Percentiles rank a stretch among this genome's conserved stretches.
These are phyloP conservation scores for Leccinellum rugosiceps DNA, from an alignment of 768 basidiomycete genomes.

Conservation along the genomic window DNA sequence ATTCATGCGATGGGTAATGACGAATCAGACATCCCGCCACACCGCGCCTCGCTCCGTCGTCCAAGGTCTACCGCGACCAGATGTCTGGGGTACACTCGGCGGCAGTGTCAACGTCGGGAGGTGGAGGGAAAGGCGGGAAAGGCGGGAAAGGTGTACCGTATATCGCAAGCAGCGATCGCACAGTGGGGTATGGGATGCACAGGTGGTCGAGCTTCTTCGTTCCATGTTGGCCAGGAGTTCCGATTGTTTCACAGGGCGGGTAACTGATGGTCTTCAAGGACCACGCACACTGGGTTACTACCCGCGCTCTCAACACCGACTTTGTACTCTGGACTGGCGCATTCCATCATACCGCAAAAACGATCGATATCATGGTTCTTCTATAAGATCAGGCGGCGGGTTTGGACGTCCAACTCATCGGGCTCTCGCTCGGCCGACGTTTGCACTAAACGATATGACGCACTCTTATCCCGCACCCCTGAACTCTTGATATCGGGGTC, in stretches of 20 bases:
- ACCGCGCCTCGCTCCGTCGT: conserved; percentile 89
- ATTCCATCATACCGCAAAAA: conserved; percentile 85
- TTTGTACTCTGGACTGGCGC: conserved; percentile 93
- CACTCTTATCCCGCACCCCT: conserved; percentile 55
- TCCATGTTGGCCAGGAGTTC: background rate
- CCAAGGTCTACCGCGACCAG: conserved; percentile 84
- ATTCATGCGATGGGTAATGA: conserved; percentile 4
- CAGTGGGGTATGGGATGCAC: conserved; percentile 92
- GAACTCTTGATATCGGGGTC: conserved; percentile 94
- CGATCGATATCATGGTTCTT: too few relatives aligned
- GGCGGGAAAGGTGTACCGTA: conserved; percentile 91
- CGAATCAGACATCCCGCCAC: conserved; percentile 63
- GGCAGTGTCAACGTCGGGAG: conserved; percentile 95
- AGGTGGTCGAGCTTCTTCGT: too few relatives aligned
- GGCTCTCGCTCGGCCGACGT: conserved; percentile 40
- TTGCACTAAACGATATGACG: conserved; percentile 82
- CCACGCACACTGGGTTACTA: conserved; percentile 99
- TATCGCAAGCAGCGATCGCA: conserved; percentile 92
- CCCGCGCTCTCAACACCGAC: conserved; percentile 91
- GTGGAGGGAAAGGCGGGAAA: conserved; percentile 58
- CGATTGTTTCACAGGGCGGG: conserved; percentile 52
- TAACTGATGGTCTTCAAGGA: conserved; percentile 84
- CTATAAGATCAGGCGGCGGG: too few relatives aligned
- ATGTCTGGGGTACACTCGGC: conserved; percentile 74
- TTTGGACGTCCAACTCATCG: background rate